phyloP scores from a whole-genome alignment of 495 filamentous ascomycete species.

The Xylaria longipes region DNA sequence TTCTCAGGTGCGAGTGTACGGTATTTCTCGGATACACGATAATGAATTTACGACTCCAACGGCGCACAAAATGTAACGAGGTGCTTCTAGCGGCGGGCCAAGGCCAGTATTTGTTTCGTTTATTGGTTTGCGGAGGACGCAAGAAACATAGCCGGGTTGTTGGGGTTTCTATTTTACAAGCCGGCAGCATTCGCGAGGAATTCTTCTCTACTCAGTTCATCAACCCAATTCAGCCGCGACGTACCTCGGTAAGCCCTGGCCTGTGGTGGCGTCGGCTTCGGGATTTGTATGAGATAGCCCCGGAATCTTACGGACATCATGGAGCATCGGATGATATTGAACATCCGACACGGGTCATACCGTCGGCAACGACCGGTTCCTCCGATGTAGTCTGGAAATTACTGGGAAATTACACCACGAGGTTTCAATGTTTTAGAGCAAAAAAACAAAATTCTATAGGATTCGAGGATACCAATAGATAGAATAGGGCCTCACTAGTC shows the following conservation, averaged over 20 bases:
- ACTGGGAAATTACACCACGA: background rate
- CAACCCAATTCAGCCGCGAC: background rate
- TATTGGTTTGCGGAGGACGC: background rate
- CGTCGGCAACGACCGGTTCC: slow-evolving; percentile 17
- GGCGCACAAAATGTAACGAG: slow-evolving; percentile 4
- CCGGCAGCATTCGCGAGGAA: background rate
- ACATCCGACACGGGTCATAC: slow-evolving; percentile 18
- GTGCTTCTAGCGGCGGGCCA: background rate
- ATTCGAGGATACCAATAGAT: background rate
- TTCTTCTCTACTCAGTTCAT: slow-evolving; percentile 8
- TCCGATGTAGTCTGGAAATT: background rate
- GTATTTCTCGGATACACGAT: slow-evolving; percentile 4
- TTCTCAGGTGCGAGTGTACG: background rate
- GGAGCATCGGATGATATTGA: slow-evolving; percentile 16
- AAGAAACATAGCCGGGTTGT: background rate
- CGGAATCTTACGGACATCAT: slow-evolving; percentile 15
- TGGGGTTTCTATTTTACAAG: background rate
- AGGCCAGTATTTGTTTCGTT: background rate
- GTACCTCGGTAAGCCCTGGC: slow-evolving; percentile 8
- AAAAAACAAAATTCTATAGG: slow-evolving; percentile 5
- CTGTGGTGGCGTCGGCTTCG: slow-evolving; percentile 7
- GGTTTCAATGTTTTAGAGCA: background rate
- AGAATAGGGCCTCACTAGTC: background rate
- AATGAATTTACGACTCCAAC: slow-evolving; percentile 11
- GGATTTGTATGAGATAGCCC: slow-evolving; percentile 3